Evolutionary conservation across 805 yeast species (phyloP), one percentile per base, ranked within the genome.

Genomic region (Lipomyces mesembrius): DNA sequence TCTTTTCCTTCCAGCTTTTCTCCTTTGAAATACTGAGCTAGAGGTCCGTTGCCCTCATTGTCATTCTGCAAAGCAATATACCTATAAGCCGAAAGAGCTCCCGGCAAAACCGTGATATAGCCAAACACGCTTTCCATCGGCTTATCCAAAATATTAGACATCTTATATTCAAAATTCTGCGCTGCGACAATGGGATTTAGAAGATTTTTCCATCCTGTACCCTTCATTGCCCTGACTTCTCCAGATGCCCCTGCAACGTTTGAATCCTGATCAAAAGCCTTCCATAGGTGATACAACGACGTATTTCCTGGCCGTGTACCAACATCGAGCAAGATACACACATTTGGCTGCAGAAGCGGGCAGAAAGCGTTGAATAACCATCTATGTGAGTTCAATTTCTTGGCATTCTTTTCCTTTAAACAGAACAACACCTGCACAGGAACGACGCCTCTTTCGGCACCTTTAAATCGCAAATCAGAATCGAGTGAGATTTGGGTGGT

Each of bases 191-290:
- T 78, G 9, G 99, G 79, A 59, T 83, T 82, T 27, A 91, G 77
- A 68, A 95, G 81, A 71, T 93, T 91, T 29, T 80, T 74, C 85
- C 98, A 92, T 35, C 87, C 89, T 73, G 87, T 90, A 56, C 99
- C 99, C 74, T 92, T 92, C 91, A 94, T 89, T 0, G 98, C 92
- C 69, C 90, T 90, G 75, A 95, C 93, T 78, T 95, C 98, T 69
- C 99, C 99, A 14, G 98, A 98, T 0, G 97, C 99, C 70, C 99
- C 99, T 0, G 97, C 99, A 62, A 95, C 97, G 74, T 94, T 93
- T 1, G 98, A 92, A 76, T 95, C 98, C 72, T 87, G 84, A 77
- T 95, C 99, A 78, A 95, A 95, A 0, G 97, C 96, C 78, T 95
- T 95, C 99, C 99, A 95, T 67, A 95, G 81, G 73, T 94, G 95